phyloP scores from a whole-genome alignment of 192 early-diverging fungal genomes.

The Glomus cerebriforme region DNA sequence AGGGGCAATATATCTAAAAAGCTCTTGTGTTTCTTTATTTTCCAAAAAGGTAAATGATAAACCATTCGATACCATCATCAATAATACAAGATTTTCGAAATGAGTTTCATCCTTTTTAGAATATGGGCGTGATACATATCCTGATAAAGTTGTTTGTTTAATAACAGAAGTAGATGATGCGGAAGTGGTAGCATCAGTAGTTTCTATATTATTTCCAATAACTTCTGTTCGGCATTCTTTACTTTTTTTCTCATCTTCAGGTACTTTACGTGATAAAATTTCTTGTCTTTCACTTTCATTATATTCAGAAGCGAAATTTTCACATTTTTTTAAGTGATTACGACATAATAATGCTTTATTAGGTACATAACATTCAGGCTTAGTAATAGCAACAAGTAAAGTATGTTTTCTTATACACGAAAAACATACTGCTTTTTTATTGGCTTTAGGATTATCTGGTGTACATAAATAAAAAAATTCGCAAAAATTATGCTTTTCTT shows the following conservation, averaged over 20 bases:
- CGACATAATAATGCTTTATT: constrained; percentile 22
- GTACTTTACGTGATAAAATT: too few relatives aligned
- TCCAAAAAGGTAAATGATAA: background rate
- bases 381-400: background rate
- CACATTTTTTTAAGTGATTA: background rate
- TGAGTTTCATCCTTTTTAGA: background rate
- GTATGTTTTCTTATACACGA: constrained; percentile 13
- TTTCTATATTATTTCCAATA: too few relatives aligned
- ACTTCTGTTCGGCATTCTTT: too few relatives aligned
- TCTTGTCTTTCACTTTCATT: background rate
- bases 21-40: background rate
- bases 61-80: background rate
- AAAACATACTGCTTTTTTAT: constrained; percentile 24
- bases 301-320: constrained; percentile 6
- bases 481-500: constrained; percentile 4
- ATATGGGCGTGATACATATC: background rate
- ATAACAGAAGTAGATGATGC: background rate
- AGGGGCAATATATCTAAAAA: background rate
- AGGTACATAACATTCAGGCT: constrained; percentile 20
- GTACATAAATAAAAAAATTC: constrained; percentile 23
- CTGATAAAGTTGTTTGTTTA: background rate
- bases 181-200: too few relatives aligned
- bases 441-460: background rate
- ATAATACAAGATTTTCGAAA: background rate
- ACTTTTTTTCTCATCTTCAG: too few relatives aligned